Evolutionary conservation across 768 basidiomycete genomes (phyloP), one percentile per base, ranked within the genome.

Genomic region (button mushroom (Agaricus bisporus)): DNA sequence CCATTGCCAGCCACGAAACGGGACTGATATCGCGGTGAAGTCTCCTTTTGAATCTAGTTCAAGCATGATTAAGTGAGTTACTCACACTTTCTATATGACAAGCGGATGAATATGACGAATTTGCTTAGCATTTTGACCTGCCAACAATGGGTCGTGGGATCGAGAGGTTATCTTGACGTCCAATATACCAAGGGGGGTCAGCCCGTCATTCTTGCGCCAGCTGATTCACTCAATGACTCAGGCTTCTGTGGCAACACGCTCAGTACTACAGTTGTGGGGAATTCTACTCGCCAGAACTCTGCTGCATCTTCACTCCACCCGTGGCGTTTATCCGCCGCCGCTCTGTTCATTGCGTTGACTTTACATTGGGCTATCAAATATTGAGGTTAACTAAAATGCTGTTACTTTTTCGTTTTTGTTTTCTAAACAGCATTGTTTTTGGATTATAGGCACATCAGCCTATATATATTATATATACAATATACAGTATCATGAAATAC

Each of bases 81-180:
- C n/a, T n/a, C 46, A 8, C 7, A 32, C 32, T 32, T 32, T 35
- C 22, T 25, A n/a, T 37, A 26, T 43, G 18, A 35, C 32, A 11
- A 35, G 48, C 5, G 18, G 25, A 44, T 28, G 49, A 25, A 48
- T 52, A 46, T 38, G 17, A 32, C 17, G 37, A 10, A 28, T 37
- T 26, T 43, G 41, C 41, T 12, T 56, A 86, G 85, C 58, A 70
- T 88, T 49, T 62, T 89, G 18, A 79, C 78, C 2, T 91, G 88
- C 65, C 64, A 68, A 36, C 83, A 87, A 65, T 84, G 80, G 74
- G 79, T 75, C 17, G 81, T 88, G 7, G 88, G 86, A 26, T 81
- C 86, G 39, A 71, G 75, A 43, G 84, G 85, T 38, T 80, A 73
- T 35, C 60, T 91, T 47, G 73, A 79, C 22, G 77, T 82, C 20